Evolutionary conservation across 768 basidiomycete genomes (phyloP).

Genomic region (Trametes sanguinea): DNA sequence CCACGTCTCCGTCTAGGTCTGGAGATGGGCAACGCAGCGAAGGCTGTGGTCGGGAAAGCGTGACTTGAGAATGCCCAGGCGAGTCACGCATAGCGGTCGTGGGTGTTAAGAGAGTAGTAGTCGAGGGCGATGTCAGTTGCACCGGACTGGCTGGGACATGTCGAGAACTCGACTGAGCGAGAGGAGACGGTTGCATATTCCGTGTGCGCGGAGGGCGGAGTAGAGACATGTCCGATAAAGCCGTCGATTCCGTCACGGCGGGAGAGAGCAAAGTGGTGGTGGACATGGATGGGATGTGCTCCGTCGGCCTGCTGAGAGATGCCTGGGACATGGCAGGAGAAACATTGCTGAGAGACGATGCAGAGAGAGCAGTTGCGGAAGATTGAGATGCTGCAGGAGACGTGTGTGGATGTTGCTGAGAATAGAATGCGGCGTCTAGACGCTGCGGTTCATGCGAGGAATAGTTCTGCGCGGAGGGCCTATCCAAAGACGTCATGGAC

Average conservation of each 20-base stretch:
- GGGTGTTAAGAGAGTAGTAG: slow-evolving; percentile 14
- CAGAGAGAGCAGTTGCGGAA: too few species aligned
- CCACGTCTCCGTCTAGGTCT: slow-evolving; percentile 12
- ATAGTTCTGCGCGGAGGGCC: neutral
- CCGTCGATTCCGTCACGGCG: neutral
- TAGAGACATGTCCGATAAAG: slow-evolving; percentile 13
- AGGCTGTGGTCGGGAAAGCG: slow-evolving; percentile 8
- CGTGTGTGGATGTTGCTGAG: too few species aligned
- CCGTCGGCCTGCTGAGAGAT: too few species aligned
- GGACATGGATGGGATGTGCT: too few species aligned
- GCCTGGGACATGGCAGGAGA: neutral
- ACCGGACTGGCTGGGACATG: neutral
- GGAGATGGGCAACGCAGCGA: neutral
- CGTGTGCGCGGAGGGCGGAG: slow-evolving; percentile 15
- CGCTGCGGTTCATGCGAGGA: neutral
- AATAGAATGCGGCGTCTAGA: neutral
- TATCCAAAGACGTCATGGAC: neutral
- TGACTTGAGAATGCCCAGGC: neutral
- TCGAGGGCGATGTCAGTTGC: slow-evolving; percentile 16
- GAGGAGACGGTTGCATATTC: slow-evolving; percentile 8
- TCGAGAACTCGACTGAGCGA: neutral
- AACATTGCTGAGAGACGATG: too few species aligned
- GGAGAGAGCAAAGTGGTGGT: slow-evolving; percentile 13
- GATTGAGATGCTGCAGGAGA: too few species aligned
- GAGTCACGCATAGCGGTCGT: slow-evolving; percentile 11